Evolutionary conservation across 768 basidiomycete genomes (phyloP), one percentile per base, ranked within the genome.

Genomic region (Infundibulicybe gibba): DNA sequence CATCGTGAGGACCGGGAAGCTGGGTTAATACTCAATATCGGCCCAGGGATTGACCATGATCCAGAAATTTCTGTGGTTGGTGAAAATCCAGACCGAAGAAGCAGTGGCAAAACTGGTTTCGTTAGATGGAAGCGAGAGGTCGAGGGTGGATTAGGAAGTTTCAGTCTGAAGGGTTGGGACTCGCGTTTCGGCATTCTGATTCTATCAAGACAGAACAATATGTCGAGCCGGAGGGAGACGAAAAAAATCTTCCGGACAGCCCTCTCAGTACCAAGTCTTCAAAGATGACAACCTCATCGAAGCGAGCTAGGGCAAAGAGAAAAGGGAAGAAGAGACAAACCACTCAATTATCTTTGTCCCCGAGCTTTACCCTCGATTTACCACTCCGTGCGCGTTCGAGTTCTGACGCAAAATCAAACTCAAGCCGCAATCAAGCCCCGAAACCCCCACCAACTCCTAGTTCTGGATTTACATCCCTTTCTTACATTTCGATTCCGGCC

Each of bases 41-140:
- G 44, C 3, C 59, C 60, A 3, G 46, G 54, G 3, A 32, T 49
- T 3, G 44, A 40, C 4, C 41, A 38, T 11, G 51, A 50, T 35
- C 9, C 41, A 25, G 54, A 54, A 34, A 21, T 52, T 16, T 31
- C 25, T 34, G 47, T 44, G 33, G 53, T 41, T 20, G 48, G 21
- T 25, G 44, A 47, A 11, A 44, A 54, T 34, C 40, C 44, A 15
- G 39, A 44, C 32, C 48, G 60, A 14, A 60, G 65, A 10, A 56
- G 56, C 3, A 71, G 68, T 42, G 57, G 51, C 12, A 59, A 60
- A 42, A 71, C 69, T 21, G 72, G 68, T 11, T 76, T 75, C 45
- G 43, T 61, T 2, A 58, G 65, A 32, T 79, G 75, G 77, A 74
- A 70, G 54, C 61, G 65, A 34, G 73, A 74, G 43, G 61, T 69